Conservation (phyloP, 176 grass and related monocot species). For the Carex pumila region DNA sequence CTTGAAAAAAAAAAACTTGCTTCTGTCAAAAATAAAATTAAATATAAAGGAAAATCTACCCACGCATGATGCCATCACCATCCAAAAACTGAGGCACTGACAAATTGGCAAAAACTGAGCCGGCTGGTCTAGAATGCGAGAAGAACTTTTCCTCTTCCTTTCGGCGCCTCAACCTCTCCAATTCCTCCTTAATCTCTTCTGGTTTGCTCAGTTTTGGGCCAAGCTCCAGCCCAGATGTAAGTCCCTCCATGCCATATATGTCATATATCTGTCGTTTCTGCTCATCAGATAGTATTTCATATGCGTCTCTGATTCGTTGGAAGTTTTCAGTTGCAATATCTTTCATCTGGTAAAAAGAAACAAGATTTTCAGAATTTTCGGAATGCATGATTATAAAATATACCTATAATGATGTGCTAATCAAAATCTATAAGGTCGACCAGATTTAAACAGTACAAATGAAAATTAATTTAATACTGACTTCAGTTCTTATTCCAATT, state of each 20-base stretch:
- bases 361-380: background rate
- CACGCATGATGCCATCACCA: constrained; percentile 60
- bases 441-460: background rate
- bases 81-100: constrained; percentile 70
- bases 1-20: background rate
- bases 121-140: constrained; percentile 41
- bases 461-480: background rate
- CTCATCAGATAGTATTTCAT: constrained; percentile 72
- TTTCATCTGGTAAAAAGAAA: constrained; percentile 66
- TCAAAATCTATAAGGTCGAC: background rate
- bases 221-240: constrained; percentile 83
- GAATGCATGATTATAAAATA: background rate
- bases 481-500: background rate
- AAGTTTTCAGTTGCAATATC: constrained; percentile 96
- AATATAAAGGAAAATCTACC: constrained; percentile 39
- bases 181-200: constrained; percentile 82
- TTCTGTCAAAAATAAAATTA: background rate
- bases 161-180: constrained; percentile 63
- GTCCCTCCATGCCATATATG: constrained; percentile 97
- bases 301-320: constrained; percentile 82
- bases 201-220: constrained; percentile 83
- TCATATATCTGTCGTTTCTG: constrained; percentile 98
- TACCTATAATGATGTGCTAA: background rate
- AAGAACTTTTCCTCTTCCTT: constrained; percentile 76
- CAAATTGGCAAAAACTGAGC: constrained; percentile 53